These are phyloP conservation scores for Sporothrix mexicana DNA, from an alignment of 2,329 filamentous ascomycete species.

Conservation along the genomic window DNA sequence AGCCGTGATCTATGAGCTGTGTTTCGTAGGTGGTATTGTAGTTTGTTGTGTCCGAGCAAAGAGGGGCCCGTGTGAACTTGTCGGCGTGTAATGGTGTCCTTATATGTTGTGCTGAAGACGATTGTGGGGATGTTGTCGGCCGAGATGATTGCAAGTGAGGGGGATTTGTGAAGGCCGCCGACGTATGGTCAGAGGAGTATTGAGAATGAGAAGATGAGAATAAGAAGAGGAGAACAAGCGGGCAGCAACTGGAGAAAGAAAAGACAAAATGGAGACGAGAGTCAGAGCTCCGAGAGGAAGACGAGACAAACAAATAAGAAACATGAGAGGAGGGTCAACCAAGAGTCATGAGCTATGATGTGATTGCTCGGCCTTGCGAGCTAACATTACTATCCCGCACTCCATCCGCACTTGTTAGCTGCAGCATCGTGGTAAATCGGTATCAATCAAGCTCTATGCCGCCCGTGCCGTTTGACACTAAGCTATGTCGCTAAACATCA, in stretches of 20 bases:
- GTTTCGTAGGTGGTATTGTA: too few species aligned
- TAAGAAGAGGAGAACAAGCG: not conserved
- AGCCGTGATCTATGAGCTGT: too few species aligned
- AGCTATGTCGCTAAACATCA: not conserved
- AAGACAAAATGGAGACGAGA: not conserved
- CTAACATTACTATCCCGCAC: not conserved
- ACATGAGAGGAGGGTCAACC: not conserved
- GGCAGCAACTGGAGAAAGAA: not conserved
- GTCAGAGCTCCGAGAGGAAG: not conserved
- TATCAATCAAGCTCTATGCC: not conserved
- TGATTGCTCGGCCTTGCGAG: slow-evolving; percentile 5
- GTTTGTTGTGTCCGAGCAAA: too few species aligned
- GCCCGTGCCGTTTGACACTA: not conserved
- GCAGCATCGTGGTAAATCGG: not conserved
- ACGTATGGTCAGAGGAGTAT: not conserved
- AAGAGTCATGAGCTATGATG: slow-evolving; percentile 9
- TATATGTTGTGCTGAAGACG: not conserved
- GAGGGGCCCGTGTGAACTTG: not conserved
- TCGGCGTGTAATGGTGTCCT: not conserved
- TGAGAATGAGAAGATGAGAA: not conserved
- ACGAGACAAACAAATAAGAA: not conserved
- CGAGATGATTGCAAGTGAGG: not conserved
- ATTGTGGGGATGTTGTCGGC: not conserved
- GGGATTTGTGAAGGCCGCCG: not conserved
- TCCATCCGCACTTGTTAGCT: not conserved